These are phyloP conservation scores for Phytophthora rubi DNA, from an alignment of 352 stramenopile genomes.

Conservation along the genomic window DNA sequence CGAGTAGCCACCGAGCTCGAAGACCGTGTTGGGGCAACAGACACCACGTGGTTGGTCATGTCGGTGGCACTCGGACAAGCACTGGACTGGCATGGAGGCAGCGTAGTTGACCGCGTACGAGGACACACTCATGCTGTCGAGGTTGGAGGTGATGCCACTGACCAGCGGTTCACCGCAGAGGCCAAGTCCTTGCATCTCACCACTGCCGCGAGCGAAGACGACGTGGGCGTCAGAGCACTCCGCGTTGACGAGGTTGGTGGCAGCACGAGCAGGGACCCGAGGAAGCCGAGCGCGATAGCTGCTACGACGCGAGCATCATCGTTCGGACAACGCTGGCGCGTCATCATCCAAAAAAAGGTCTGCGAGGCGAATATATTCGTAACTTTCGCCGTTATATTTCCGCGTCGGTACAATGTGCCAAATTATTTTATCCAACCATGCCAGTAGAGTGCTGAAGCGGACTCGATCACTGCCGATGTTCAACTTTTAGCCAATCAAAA, in stretches of 20 bases:
- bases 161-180: constrained; percentile 41
- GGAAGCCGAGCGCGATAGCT: neutral
- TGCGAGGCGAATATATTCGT: too few species aligned
- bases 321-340: too few species aligned
- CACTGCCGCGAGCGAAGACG: constrained; percentile 41
- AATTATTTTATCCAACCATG: too few species aligned
- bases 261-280: neutral
- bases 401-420: too few species aligned
- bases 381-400: too few species aligned
- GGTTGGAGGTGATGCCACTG: constrained; percentile 29
- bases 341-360: too few species aligned
- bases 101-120: constrained; percentile 44
- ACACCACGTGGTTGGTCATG: constrained; percentile 43
- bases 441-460: too few species aligned
- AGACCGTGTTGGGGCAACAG: constrained; percentile 35
- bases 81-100: constrained; percentile 31
- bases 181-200: constrained; percentile 37
- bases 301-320: too few species aligned
- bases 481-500: too few species aligned
- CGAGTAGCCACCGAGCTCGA: constrained; percentile 42
- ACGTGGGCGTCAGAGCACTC: constrained; percentile 37
- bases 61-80: constrained; percentile 37
- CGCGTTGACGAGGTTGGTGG: constrained; percentile 5
- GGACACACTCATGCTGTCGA: constrained; percentile 41
- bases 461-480: too few species aligned